Evolutionary conservation across 2,329 filamentous ascomycete genomes (phyloP).

Genomic region (Purpureocillium lavendulum): DNA sequence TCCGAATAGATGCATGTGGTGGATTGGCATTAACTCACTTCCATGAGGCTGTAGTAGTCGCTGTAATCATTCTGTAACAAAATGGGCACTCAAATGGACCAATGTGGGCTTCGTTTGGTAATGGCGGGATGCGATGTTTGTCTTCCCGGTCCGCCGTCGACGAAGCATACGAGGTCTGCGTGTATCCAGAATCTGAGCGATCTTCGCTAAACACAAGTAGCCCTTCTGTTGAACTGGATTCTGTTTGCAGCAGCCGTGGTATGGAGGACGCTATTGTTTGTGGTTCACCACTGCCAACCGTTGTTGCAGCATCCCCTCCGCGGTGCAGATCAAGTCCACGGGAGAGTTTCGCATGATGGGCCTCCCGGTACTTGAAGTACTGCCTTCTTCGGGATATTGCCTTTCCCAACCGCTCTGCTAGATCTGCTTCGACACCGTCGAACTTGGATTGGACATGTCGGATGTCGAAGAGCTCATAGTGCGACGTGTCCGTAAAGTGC

Average conservation of each 20-base stretch:
- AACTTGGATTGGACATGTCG: conserved; percentile 23
- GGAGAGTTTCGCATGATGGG: conserved; percentile 23
- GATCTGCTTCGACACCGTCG: conserved; percentile 2
- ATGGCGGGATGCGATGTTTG: conserved; percentile 12
- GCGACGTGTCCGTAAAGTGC: conserved; percentile 9
- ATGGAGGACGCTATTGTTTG: conserved; percentile 15
- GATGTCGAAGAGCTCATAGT: conserved; percentile 17
- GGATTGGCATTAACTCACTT: conserved; percentile 13
- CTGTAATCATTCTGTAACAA: conserved; percentile 25
- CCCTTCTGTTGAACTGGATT: not conserved
- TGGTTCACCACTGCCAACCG: too few species aligned
- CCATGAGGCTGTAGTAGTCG: conserved; percentile 18
- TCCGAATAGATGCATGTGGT: too few species aligned
- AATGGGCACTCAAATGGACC: conserved; percentile 30
- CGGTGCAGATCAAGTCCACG: conserved; percentile 12
- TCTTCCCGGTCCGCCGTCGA: conserved; percentile 10
- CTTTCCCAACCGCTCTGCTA: conserved; percentile 18
- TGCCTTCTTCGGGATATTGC: conserved; percentile 24
- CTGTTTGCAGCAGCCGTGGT: conserved; percentile 8
- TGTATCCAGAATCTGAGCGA: conserved; percentile 12
- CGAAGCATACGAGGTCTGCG: conserved; percentile 20
- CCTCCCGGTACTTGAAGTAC: conserved; percentile 26
- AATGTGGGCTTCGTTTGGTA: conserved; percentile 11
- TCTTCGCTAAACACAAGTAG: conserved; percentile 10
- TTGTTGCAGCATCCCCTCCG: conserved; percentile 4